phyloP scores from a whole-genome alignment of 306 rosid genomes.

The Ceratonia siliqua region DNA sequence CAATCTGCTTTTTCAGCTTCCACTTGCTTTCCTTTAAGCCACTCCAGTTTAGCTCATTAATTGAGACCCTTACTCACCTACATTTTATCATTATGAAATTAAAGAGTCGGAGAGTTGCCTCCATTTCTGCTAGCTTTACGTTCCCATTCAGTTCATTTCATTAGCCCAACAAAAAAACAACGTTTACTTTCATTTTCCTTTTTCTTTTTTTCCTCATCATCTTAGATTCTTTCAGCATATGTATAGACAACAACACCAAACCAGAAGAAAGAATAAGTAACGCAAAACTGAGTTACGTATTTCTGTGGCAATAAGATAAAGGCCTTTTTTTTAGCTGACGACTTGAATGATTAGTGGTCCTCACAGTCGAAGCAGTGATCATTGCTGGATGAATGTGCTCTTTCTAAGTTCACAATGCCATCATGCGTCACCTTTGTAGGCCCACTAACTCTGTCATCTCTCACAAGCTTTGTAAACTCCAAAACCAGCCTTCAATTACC shows the following conservation, averaged over 20 bases:
- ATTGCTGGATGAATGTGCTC: constrained; percentile 36
- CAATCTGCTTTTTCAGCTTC: not conserved
- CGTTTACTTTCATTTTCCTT: no score
- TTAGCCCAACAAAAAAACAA: not conserved
- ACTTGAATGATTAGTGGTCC: constrained; percentile 36
- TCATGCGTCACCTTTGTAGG: not conserved
- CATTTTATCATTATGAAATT: not conserved
- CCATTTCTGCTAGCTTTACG: not conserved
- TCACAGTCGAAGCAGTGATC: not conserved
- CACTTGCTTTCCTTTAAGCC: not conserved
- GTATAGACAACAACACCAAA: not conserved
- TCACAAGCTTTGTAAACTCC: not conserved
- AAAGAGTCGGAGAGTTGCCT: not conserved
- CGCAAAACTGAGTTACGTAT: not conserved
- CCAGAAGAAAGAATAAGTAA: not conserved
- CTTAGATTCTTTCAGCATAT: not conserved
- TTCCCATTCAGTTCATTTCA: not conserved
- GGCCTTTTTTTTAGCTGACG: not conserved
- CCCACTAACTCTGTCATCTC: not conserved
- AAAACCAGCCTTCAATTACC: no score
- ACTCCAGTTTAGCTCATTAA: not conserved
- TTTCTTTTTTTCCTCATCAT: not conserved
- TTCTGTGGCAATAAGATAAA: not conserved
- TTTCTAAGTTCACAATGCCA: constrained; percentile 19
- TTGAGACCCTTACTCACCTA: not conserved